Base-by-base conservation (phyloP, 305 asterid genomes). In the Fraxinus albicans region DNA sequence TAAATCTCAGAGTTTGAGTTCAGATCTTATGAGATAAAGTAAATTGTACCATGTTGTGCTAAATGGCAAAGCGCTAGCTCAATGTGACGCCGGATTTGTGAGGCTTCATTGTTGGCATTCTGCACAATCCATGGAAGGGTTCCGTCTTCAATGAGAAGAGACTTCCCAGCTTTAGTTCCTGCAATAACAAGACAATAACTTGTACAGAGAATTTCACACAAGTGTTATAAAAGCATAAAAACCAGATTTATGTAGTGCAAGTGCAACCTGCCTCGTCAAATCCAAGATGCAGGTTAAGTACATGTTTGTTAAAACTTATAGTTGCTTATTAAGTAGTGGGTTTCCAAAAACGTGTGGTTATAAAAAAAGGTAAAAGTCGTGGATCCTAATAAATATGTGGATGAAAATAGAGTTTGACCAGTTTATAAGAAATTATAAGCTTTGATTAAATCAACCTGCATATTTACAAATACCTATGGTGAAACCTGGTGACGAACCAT, bases 61-160 rank as follows among this genome's bases (percentile, higher is more conserved):
- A 95, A 84, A 70, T 93, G 97, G 82, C 98, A 95, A 60, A 95
- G 95, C 19, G 98, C 98, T 77, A 95, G 90, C 88, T 95, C 98
- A 33, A 91, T 84, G 79, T 95, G 97, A 69, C 97, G 96, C 84
- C 95, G 87, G 83, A 95, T 91, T 75, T 92, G 92, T 1, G 92
- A 87, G 42, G 95, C 93, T 87, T 93, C 98, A 47, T 91, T 92
- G 77, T 92, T 93, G 73, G 98, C 93, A 79, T 92, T 93, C 90
- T 90, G 93, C 75, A 95, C 97, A 35, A 95, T 95, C 98, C 98
- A 95, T 36, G 97, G 95, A 85, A 93, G 93, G 34, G 88, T 91
- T 5, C 96, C 95, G 36, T 95, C 97, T 83, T 95, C 98, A n/a
- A 95, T 90, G 38, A 95, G 91, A 80, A 93, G 89, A 77, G 98